These are phyloP conservation scores for Globisporangium cederbergense DNA, from an alignment of 352 stramenopile genomes.

Conservation along the genomic window DNA sequence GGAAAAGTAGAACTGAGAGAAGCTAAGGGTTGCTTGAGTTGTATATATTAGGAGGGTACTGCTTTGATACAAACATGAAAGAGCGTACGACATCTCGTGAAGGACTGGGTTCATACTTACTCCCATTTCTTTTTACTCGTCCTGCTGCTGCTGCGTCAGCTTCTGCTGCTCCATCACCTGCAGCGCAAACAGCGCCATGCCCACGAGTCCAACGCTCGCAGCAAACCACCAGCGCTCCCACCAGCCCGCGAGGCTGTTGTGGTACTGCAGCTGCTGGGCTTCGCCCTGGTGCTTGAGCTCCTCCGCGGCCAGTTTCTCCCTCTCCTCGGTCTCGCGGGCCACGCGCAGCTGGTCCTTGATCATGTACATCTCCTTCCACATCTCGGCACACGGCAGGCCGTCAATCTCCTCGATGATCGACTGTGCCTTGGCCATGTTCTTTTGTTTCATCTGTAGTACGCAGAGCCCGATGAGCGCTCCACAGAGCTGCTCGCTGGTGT, in stretches of 20 bases:
- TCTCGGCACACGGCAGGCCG: conserved; percentile 23
- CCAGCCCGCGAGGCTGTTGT: conserved; percentile 17
- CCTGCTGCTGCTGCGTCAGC: not conserved
- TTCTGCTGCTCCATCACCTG: conserved; percentile 16
- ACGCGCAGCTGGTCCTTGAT: conserved; percentile 38
- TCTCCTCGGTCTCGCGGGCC: conserved; percentile 8
- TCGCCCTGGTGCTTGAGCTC: conserved; percentile 6
- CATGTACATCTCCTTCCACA: conserved; percentile 33
- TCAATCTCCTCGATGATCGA: conserved; percentile 45
- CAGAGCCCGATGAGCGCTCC: conserved; percentile 53
- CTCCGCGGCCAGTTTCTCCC: not conserved
- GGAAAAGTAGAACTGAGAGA: conserved; percentile 4
- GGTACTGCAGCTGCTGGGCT: not conserved
- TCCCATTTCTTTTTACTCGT: conserved; percentile 3
- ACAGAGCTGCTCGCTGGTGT: conserved; percentile 28
- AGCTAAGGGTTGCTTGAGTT: not conserved
- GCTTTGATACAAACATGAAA: not conserved
- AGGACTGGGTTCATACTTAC: too few relatives aligned
- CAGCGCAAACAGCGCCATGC: conserved; percentile 6
- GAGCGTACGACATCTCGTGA: not conserved
- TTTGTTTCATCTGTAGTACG: conserved; percentile 49
- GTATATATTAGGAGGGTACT: not conserved
- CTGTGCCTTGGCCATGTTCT: conserved; percentile 27
- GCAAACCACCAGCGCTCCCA: conserved; percentile 23
- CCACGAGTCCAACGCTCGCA: conserved; percentile 14